Percentiles rank a stretch among this genome's conserved stretches.
Conservation (phyloP, 2,329 filamentous ascomycete species). For the Botrytis fabae region DNA sequence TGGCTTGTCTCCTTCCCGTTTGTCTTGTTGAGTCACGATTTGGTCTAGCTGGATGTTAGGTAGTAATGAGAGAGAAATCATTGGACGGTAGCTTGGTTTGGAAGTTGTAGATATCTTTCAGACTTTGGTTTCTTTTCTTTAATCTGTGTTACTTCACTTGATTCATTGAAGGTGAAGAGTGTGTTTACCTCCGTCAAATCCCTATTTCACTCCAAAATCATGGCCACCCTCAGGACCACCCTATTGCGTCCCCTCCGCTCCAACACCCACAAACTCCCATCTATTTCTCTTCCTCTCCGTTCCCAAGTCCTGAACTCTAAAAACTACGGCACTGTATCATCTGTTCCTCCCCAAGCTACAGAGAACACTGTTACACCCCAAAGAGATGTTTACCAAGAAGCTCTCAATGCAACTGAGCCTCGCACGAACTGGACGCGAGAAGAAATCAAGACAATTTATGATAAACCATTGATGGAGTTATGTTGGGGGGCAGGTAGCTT, state of each 20-base stretch:
- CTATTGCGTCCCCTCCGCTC: not conserved
- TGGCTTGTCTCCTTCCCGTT: constrained; percentile 11
- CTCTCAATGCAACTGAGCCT: constrained; percentile 60
- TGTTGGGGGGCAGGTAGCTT: constrained; percentile 70
- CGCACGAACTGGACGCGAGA: constrained; percentile 78
- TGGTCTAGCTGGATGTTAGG: not conserved
- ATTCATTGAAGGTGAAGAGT: not conserved
- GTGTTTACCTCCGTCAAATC: not conserved
- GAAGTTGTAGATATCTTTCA: not conserved
- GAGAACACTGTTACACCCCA: not conserved
- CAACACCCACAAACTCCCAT: not conserved
- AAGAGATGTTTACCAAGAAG: constrained; percentile 41
- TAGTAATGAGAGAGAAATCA: not conserved
- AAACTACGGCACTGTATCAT: constrained; percentile 18
- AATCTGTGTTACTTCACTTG: not conserved
- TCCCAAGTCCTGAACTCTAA: not conserved
- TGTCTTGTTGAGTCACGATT: constrained; percentile 8
- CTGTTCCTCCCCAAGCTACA: constrained; percentile 12
- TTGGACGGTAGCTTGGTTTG: not conserved
- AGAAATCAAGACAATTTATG: constrained; percentile 79
- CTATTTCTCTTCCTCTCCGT: not conserved
- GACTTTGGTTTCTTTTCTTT: not conserved
- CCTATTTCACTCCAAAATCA: not conserved
- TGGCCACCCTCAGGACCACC: not conserved
- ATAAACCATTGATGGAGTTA: constrained; percentile 78